phyloP scores from a whole-genome alignment of 768 basidiomycete genomes.

The Pulveroboletus frians region DNA sequence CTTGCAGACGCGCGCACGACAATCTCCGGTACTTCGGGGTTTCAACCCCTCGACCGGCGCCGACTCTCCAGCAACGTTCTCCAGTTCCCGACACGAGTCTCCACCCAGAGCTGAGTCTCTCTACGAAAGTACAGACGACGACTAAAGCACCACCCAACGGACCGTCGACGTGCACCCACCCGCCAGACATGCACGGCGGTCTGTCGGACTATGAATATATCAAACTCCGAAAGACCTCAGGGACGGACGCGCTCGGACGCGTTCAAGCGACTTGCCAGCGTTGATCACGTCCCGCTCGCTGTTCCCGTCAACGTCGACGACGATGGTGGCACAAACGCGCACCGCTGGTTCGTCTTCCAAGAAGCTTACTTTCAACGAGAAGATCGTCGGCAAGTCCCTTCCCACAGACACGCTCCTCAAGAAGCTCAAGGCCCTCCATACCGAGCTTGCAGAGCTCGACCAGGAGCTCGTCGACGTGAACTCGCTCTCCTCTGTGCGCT shows the following conservation, averaged over 20 bases:
- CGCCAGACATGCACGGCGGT: background rate
- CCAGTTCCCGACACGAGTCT: background rate
- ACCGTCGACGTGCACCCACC: background rate
- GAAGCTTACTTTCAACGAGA: constrained; percentile 76
- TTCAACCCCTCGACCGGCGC: background rate
- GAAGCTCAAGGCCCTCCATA: constrained; percentile 76
- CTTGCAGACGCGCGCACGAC: background rate
- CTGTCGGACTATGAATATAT: constrained; percentile 1
- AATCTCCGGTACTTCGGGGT: background rate
- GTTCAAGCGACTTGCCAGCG: constrained; percentile 4
- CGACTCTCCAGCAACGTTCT: background rate
- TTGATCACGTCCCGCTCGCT: constrained; percentile 3
- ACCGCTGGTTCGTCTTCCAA: constrained; percentile 48
- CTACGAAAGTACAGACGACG: background rate
- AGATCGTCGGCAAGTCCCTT: constrained; percentile 70
- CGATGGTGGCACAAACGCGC: constrained; percentile 75
- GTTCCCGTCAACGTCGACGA: constrained; percentile 11
- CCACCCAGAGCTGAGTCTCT: background rate
- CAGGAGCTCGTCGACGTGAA: constrained; percentile 78
- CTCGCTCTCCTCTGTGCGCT: constrained; percentile 64
- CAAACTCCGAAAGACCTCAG: constrained; percentile 4
- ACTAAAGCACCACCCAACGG: background rate
- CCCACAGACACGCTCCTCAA: constrained; percentile 80
- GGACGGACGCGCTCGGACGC: constrained; percentile 8
- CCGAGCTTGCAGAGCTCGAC: constrained; percentile 75